A percentile compares a stretch with the other conserved stretches of the same genome.
These are phyloP conservation scores for Yamadazyma atmosphaerica DNA, from an alignment of 1,139 yeast species.

Conservation along the genomic window DNA sequence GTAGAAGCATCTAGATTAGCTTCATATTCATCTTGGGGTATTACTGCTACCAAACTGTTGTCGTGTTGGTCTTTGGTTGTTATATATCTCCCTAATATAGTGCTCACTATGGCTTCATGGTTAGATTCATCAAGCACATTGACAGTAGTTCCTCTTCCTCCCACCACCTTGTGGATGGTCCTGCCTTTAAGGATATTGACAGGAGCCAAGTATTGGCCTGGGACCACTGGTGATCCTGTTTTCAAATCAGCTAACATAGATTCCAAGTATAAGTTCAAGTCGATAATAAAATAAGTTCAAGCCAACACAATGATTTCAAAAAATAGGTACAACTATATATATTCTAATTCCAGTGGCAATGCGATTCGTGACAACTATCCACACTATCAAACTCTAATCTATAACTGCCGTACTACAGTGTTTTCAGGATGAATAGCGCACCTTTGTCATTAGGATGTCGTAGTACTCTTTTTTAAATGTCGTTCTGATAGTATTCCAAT, in stretches of 20 bases:
- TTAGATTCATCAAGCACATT: slow-evolving; percentile 28
- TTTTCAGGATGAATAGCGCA: too few species aligned
- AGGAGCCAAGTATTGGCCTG: slow-evolving; percentile 67
- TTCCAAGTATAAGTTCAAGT: too few species aligned
- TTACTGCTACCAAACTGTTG: slow-evolving; percentile 6
- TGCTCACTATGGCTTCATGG: slow-evolving; percentile 60
- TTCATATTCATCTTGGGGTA: slow-evolving; percentile 3
- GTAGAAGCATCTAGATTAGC: neutral
- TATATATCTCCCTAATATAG: slow-evolving; percentile 61
- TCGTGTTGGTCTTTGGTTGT: slow-evolving; percentile 13
- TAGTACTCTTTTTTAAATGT: too few species aligned
- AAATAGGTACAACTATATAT: too few species aligned
- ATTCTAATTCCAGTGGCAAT: too few species aligned
- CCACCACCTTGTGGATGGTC: slow-evolving; percentile 23
- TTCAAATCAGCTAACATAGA: slow-evolving; percentile 1
- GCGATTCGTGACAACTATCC: too few species aligned
- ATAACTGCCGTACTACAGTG: too few species aligned
- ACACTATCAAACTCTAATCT: too few species aligned
- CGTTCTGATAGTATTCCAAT: too few species aligned
- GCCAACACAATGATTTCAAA: too few species aligned
- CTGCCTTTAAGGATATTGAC: slow-evolving; percentile 28
- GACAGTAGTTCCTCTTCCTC: slow-evolving; percentile 43
- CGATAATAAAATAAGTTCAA: too few species aligned
- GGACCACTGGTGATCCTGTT: slow-evolving; percentile 47
- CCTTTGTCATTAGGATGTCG: too few species aligned